Evolutionary conservation across 345 rosid genomes (phyloP).

Genomic region (Aethionema arabicum): DNA sequence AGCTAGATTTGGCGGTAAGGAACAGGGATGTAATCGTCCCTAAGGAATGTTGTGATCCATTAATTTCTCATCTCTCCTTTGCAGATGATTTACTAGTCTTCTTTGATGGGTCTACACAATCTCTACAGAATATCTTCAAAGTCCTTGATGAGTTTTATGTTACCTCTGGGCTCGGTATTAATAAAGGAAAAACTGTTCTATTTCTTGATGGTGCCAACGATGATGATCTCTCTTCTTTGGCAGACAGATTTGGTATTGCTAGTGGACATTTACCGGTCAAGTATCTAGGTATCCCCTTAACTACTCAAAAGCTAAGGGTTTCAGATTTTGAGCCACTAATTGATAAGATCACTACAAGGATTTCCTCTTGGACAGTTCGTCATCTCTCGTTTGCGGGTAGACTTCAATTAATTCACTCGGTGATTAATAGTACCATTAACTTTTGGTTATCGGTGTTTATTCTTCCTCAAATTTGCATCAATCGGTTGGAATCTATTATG

Average conservation of each 20-base stretch:
- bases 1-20: background rate
- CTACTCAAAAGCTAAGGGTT: background rate
- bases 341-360: background rate
- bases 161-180: background rate
- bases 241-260: background rate
- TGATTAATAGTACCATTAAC: background rate
- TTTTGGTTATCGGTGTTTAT: background rate
- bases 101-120: background rate
- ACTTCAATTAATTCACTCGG: background rate
- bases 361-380: background rate
- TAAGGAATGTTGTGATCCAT: background rate
- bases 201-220: background rate
- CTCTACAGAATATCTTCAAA: background rate
- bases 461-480: background rate
- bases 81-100: background rate
- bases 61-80: background rate
- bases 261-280: background rate
- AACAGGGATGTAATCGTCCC: too few relatives aligned
- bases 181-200: background rate
- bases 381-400: background rate
- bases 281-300: background rate
- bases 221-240: background rate
- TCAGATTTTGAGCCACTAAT: background rate
- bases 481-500: too few relatives aligned
- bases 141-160: background rate